phyloP scores from a whole-genome alignment of 352 stramenopile genomes.

The Pythium sp. region DNA sequence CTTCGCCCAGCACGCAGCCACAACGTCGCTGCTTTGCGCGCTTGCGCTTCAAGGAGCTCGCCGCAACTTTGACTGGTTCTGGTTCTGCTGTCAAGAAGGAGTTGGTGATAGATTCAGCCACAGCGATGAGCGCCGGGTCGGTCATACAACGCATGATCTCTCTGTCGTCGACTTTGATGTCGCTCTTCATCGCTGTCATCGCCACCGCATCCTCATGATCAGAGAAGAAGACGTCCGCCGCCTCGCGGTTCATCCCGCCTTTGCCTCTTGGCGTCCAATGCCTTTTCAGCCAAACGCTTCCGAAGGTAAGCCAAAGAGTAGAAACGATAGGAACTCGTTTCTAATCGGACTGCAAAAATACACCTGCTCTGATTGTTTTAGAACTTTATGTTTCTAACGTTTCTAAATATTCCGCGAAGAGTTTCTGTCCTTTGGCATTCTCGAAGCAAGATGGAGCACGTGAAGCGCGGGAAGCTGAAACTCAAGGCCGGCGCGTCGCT shows the following conservation, averaged over 20 bases:
- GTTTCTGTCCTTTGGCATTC: not conserved
- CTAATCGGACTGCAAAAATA: constrained; percentile 1
- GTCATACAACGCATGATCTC: not conserved
- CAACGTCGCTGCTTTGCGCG: constrained; percentile 27
- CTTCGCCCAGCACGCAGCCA: constrained; percentile 42
- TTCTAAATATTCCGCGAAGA: not conserved
- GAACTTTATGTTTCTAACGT: constrained; percentile 6
- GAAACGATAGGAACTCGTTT: constrained; percentile 19
- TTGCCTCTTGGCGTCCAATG: not conserved
- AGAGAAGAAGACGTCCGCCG: not conserved
- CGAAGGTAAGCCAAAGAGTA: not conserved
- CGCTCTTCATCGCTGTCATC: not conserved
- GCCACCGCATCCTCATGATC: not conserved
- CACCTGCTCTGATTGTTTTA: not conserved
- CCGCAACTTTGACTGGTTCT: not conserved
- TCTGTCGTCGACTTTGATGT: not conserved
- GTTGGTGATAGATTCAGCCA: constrained; percentile 9
- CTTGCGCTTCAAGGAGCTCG: constrained; percentile 13
- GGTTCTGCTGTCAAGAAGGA: constrained; percentile 5
- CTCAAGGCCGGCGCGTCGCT: constrained; percentile 66
- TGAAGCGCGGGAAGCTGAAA: constrained; percentile 83
- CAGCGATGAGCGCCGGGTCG: constrained; percentile 5
- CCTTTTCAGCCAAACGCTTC: constrained; percentile 2
- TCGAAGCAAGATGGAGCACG: constrained; percentile 53
- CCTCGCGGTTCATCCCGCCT: not conserved